Evolutionary conservation across 2,329 filamentous ascomycete species (phyloP).

Genomic region (Colletotrichum truncatum): DNA sequence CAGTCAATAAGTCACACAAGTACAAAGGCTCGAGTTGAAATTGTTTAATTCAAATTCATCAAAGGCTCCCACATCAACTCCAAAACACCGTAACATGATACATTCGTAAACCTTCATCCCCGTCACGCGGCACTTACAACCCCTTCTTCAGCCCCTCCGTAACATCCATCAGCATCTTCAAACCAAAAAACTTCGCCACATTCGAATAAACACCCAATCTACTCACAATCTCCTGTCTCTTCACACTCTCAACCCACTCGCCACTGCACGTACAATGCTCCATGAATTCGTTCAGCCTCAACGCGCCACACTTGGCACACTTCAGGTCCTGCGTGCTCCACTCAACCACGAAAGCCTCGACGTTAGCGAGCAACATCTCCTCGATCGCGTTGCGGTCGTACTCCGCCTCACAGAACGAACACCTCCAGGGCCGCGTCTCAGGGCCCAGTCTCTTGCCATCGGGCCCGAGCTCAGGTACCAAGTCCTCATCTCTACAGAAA

Average conservation of each 20-base stretch:
- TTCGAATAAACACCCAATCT: slow-evolving; percentile 75
- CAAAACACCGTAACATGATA: too few species aligned
- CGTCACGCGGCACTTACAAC: too few species aligned
- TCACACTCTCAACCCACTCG: slow-evolving; percentile 79
- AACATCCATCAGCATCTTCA: slow-evolving; percentile 83
- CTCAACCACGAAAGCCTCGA: slow-evolving; percentile 78
- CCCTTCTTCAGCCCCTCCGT: slow-evolving; percentile 69
- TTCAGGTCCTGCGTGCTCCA: slow-evolving; percentile 93
- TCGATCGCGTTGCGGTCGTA: slow-evolving; percentile 85
- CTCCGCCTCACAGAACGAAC: slow-evolving; percentile 77
- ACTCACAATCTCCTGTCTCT: slow-evolving; percentile 71
- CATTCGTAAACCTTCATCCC: too few species aligned
- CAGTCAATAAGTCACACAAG: too few species aligned
- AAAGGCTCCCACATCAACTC: too few species aligned
- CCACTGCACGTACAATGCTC: slow-evolving; percentile 96
- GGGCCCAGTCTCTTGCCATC: slow-evolving; percentile 33
- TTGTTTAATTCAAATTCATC: too few species aligned
- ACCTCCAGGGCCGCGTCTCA: slow-evolving; percentile 71
- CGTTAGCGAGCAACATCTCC: slow-evolving; percentile 79
- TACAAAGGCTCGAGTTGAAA: too few species aligned
- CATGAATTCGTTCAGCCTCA: slow-evolving; percentile 92
- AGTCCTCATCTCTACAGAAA: slow-evolving; percentile 87
- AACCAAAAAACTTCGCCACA: slow-evolving; percentile 81
- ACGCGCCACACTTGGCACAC: slow-evolving; percentile 75
- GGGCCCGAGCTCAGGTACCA: slow-evolving; percentile 64